These are phyloP conservation scores for Pyropia yezoensis DNA, from an alignment of 23 red algal genomes.

Conservation along the genomic window DNA sequence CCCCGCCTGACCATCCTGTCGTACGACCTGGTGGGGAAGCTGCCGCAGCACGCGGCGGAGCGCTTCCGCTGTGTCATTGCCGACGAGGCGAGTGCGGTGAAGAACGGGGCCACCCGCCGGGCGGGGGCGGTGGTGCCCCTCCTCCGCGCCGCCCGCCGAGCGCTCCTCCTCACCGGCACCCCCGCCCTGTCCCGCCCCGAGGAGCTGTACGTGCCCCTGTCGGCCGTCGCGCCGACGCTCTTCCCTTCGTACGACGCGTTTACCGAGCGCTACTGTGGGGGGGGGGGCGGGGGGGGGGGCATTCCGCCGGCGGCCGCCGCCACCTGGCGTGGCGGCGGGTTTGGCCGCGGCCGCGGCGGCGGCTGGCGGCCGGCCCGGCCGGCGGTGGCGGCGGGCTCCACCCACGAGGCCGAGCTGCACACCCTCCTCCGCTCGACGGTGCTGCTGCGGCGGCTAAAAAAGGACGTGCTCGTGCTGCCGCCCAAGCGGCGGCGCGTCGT, in stretches of 20 bases:
- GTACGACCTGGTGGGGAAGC: conserved; percentile 62
- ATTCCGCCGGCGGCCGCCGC: too few species aligned
- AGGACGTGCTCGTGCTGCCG: too few species aligned
- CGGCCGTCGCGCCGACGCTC: conserved; percentile 29
- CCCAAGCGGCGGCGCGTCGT: too few species aligned
- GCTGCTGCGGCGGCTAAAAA: too few species aligned
- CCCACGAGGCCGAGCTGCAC: too few species aligned
- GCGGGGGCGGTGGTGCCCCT: conserved; percentile 32
- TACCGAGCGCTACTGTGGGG: conserved; percentile 42
- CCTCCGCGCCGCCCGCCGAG: conserved; percentile 26
- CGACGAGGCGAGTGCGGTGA: conserved; percentile 60
- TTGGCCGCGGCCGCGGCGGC: too few species aligned
- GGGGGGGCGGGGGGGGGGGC: too few species aligned
- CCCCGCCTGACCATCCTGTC: conserved; percentile 58
- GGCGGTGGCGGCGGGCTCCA: too few species aligned
- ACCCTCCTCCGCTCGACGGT: too few species aligned
- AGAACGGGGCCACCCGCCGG: conserved; percentile 42
- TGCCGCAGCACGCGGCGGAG: conserved; percentile 6
- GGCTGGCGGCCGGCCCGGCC: too few species aligned
- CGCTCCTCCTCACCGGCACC: conserved; percentile 57
- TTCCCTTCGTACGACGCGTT: conserved; percentile 41
- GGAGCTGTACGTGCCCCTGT: conserved; percentile 48
- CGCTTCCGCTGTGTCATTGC: conserved; percentile 29
- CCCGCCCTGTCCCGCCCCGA: conserved; percentile 61
- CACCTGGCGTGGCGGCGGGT: too few species aligned